A percentile compares a stretch with the other conserved stretches of the same genome.
Evolutionary conservation across 257 asterid genomes (phyloP).

Genomic region (Fraxinus pennsylvanica): DNA sequence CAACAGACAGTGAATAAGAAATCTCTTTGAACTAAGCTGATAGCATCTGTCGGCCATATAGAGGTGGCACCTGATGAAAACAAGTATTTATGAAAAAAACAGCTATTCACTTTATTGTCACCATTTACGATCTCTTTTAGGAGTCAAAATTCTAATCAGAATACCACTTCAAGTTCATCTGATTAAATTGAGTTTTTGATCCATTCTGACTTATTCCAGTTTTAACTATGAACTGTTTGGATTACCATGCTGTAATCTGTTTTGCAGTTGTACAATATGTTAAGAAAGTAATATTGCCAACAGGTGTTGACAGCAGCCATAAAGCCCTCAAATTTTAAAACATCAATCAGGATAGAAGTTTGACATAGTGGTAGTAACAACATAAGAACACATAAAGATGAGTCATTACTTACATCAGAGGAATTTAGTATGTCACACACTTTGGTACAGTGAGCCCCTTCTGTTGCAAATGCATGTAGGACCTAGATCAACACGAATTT

Average conservation of each 20-base stretch:
- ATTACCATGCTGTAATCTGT: background rate
- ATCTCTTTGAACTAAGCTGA: background rate
- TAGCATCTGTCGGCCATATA: background rate
- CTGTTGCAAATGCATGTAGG: slow-evolving; percentile 92
- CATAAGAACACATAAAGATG: slow-evolving; percentile 19
- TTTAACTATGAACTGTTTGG: background rate
- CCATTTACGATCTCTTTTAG: no score
- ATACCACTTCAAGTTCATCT: no score
- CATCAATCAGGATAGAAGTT: background rate
- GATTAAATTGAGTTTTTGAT: background rate
- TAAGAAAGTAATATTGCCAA: background rate
- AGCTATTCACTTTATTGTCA: no score
- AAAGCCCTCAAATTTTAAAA: background rate
- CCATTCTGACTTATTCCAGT: background rate
- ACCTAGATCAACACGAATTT: slow-evolving; percentile 48
- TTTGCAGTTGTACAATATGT: background rate
- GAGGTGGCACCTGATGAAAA: no score
- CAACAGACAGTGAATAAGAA: background rate
- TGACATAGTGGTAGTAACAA: background rate
- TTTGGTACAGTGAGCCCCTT: slow-evolving; percentile 90
- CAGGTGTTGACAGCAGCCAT: background rate
- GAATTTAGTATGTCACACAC: slow-evolving; percentile 79
- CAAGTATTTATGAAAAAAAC: no score
- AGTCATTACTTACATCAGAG: slow-evolving; percentile 70
- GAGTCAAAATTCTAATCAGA: no score